Evolutionary conservation across 73 alveolate species (phyloP).

Genomic region (Paramecium primaurelia): DNA sequence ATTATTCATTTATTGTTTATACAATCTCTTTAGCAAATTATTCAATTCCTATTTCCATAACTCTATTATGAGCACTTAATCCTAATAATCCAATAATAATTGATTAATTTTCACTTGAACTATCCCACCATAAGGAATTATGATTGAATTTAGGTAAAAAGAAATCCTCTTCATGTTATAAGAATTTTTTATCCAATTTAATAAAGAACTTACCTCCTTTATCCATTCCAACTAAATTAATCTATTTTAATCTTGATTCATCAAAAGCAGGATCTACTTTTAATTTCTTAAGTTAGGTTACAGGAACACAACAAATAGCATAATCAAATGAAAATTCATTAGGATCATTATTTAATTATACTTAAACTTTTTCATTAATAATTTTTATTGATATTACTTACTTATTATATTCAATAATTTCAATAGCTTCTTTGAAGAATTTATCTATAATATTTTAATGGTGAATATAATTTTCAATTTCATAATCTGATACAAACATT

Average conservation of each 20-base stretch:
- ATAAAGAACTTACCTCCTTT: slow-evolving; percentile 24
- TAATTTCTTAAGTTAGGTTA: background rate
- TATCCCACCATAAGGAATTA: slow-evolving; percentile 9
- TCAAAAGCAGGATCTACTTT: background rate
- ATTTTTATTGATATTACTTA: background rate
- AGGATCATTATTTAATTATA: background rate
- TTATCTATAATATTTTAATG: background rate
- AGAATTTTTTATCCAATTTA: background rate
- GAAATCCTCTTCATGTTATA: background rate
- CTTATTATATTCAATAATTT: background rate
- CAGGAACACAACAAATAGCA: slow-evolving; percentile 36
- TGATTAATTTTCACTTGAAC: background rate
- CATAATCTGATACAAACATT: slow-evolving; percentile 10
- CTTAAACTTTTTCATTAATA: background rate
- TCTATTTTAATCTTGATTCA: background rate
- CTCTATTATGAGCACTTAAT: background rate
- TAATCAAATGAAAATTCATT: background rate
- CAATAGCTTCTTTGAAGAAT: background rate
- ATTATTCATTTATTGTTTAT: background rate
- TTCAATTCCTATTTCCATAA: background rate
- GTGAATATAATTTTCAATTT: background rate
- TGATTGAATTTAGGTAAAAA: slow-evolving; percentile 5
- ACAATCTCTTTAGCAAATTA: background rate
- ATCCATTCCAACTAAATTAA: slow-evolving; percentile 16
- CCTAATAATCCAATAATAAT: background rate